Percentiles rank a stretch among this genome's conserved stretches.
These are phyloP conservation scores for Thymus quinquecostatus DNA, from an alignment of 257 asterid species.

Conservation along the genomic window DNA sequence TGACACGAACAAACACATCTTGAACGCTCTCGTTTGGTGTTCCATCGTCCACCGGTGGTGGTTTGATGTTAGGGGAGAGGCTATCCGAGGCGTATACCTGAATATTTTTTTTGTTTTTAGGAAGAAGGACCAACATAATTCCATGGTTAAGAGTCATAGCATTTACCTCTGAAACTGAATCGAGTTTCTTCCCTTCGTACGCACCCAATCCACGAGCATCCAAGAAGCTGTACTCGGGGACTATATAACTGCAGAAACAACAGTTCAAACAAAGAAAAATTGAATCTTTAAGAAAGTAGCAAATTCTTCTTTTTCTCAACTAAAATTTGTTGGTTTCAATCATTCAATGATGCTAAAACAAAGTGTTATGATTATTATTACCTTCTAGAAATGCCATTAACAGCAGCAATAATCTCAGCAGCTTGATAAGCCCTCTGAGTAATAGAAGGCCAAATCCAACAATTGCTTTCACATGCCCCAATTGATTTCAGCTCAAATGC, in stretches of 20 bases:
- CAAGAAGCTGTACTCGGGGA: constrained; percentile 93
- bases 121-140: too few species aligned
- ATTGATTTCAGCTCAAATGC: constrained; percentile 72
- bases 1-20: constrained; percentile 92
- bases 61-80: constrained; percentile 72
- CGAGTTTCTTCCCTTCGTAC: constrained; percentile 77
- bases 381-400: constrained; percentile 76
- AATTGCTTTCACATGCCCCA: constrained; percentile 80
- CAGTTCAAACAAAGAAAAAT: too few species aligned
- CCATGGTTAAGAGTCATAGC: not conserved
- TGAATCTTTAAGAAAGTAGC: too few species aligned
- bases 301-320: too few species aligned
- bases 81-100: constrained; percentile 84
- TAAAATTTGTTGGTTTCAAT: too few species aligned
- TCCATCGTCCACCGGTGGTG: constrained; percentile 86
- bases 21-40: constrained; percentile 93
- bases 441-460: constrained; percentile 99
- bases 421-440: constrained; percentile 97
- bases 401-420: constrained; percentile 94
- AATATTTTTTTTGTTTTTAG: not conserved
- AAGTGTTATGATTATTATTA: constrained; percentile 9
- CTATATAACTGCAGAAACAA: constrained; percentile 60
- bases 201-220: constrained; percentile 99
- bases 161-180: constrained; percentile 66
- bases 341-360: too few species aligned